Evolutionary conservation across 2,329 filamentous ascomycete species (phyloP), one percentile per base, ranked within the genome.

Genomic region (Botrytis deweyae): DNA sequence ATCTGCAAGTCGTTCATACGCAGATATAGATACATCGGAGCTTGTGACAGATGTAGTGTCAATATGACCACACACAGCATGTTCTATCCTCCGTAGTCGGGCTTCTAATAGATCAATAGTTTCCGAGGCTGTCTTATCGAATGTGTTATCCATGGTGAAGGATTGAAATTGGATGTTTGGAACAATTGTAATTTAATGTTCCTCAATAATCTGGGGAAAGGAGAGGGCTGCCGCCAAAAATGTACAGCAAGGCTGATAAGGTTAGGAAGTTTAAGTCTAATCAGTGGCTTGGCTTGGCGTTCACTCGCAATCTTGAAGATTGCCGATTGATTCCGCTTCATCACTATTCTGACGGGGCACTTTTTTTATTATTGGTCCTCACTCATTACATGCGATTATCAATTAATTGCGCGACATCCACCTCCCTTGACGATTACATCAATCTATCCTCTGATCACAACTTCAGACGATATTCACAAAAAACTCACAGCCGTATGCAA

Each of bases 31-130:
- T 64, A 42, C 70, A 52, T 73, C 74, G 33, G 73, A 49, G 18
- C 36, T 62, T 29, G 55, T 33, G 7, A 72, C 40, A 25, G 74
- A 49, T 55, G 74, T 70, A 61, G 75, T 52, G 22, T 76, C 73
- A 42, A 72, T 33, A 49, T 78, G 76, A 22, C 80, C 78, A 49
- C 76, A 75, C 22, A 81, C 74, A 10, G 76, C 78, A 75, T 78
- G 80, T 70, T 82, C 80, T 40, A 81, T 79, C 66, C 80, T 76
- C 55, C 74, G 72, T 16, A 82, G 74, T 33, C 81, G 73, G 20
- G 77, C 76, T 72, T 81, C 80, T 4, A 82, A 75, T 8, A 80
- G 75, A 71, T 80, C 79, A 70, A 82, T 80, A 7, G 80, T 81
- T 67, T 80, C 77, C 18, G 73, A 73, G 10, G 80, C 80, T 4